These are phyloP conservation scores for Avena sativa DNA, from an alignment of 176 grass and related monocot species.

Conservation along the genomic window DNA sequence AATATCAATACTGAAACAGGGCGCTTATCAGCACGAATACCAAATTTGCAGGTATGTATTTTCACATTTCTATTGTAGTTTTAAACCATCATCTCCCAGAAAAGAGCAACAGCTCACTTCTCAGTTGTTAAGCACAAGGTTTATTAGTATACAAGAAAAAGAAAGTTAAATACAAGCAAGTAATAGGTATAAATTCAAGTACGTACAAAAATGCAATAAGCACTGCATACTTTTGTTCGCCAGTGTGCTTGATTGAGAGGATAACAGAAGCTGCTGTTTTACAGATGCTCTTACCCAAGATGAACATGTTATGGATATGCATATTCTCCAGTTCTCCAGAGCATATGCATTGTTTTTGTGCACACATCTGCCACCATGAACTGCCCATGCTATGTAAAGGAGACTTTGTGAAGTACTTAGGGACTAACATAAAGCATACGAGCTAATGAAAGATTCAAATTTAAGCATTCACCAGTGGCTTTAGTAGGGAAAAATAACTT, in stretches of 20 bases:
- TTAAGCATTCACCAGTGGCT: slow-evolving; percentile 23
- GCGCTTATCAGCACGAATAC: slow-evolving; percentile 84
- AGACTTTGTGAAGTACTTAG: slow-evolving; percentile 5
- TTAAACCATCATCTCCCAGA: not conserved
- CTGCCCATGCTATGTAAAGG: not conserved
- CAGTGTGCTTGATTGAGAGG: slow-evolving; percentile 15
- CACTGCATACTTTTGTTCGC: not conserved
- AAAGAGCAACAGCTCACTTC: not conserved
- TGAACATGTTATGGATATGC: slow-evolving; percentile 19
- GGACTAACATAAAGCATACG: not conserved
- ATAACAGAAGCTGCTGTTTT: slow-evolving; percentile 20
- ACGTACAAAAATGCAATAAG: slow-evolving; percentile 12
- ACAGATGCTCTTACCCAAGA: not conserved
- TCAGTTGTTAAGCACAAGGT: slow-evolving; percentile 16
- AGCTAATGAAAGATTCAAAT: slow-evolving; percentile 15
- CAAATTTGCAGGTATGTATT: slow-evolving; percentile 80
- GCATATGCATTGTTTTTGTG: slow-evolving; percentile 11
- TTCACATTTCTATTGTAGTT: slow-evolving; percentile 24
- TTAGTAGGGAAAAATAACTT: slow-evolving; percentile 19
- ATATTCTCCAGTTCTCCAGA: slow-evolving; percentile 1
- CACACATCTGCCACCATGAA: not conserved
- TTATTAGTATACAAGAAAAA: slow-evolving; percentile 3
- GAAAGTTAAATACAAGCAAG: not conserved
- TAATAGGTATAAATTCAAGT: not conserved
- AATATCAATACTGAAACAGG: slow-evolving; percentile 99